Base-by-base conservation (phyloP, 2,329 filamentous ascomycete genomes). In the Diaporthe citriasiana region DNA sequence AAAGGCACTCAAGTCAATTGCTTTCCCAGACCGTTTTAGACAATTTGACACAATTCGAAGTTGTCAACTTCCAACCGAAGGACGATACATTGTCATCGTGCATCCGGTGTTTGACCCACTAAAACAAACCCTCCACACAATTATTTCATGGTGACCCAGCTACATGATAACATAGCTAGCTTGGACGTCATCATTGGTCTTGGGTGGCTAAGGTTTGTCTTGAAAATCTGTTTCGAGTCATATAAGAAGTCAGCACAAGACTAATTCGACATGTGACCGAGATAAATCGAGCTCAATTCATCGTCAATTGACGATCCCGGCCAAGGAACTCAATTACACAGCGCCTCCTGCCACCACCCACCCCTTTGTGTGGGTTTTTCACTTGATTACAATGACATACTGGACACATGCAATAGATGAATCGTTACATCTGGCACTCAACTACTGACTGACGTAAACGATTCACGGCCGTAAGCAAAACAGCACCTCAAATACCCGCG, bases 281-380 rank as follows among this genome's bases (percentile, higher is more conserved):
- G n/a, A 4, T 22, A n/a, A 25, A 25, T 27, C n/a, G 8, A 15
- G 10, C 47, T 51, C 7, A 51, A 51, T 15, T 27, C 10, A n/a
- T 51, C 10, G 22, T 25, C 8, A 10, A 51, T 51, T n/a, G 47
- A 6, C 27, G n/a, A 51, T 51, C n/a, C 10, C 19, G 19, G 4
- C 9, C 8, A 13, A n/a, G 8, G 30, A 19, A 35, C 17, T 56
- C 27, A 0, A 35, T 22, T 13, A 50, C 7, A 50, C 22, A 50
- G 22, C 22, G 1, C 6, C 8, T n/a, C 4, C 22, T 0, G 1
- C 12, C 47, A 51, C 0, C n/a, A 25, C n/a, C 9, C n/a, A 1
- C 5, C 19, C 8, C n/a, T n/a, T n/a, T 6, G 19, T n/a, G 2
- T 57, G 17, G 30, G 13, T 3, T 25, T 10, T 19, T 3, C 2